Evolutionary conservation across 2,329 filamentous ascomycete genomes (phyloP), one percentile per base, ranked within the genome.

Genomic region (Trichoderma koningii): DNA sequence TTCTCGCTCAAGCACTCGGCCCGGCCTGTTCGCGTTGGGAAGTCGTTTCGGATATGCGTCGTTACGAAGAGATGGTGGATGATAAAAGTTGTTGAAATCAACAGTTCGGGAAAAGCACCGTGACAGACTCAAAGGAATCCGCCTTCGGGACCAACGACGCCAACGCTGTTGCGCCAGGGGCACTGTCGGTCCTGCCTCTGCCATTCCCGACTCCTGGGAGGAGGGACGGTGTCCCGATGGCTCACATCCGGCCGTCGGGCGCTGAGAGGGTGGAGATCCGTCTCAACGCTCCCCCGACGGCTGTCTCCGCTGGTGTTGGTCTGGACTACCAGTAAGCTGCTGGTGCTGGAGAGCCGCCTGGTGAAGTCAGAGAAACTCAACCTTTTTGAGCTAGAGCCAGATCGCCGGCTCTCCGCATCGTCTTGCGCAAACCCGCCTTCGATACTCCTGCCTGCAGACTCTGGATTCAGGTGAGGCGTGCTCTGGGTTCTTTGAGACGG

Each of bases 351-450:
- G 62, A 88, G 73, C 67, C 84, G 79, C 72, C 84, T 85, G 53
- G 84, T 83, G 68, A 87, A 85, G 62, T 89, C 86, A 69, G 81
- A 83, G 69, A 88, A 86, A 76, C 83, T 87, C 63, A 86, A 79
- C 66, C 84, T 80, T 76, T 87, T 87, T 53, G 77, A 76, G 72
- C 82, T 86, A 56, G 82, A 83, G 47, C 77, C 77, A 30, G 85
- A 87, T 55, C 79, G 77, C 38, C 83, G 81, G 68, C 84, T 83
- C 62, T 84, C 81, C 55, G 72, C 71, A 52, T 63, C 60, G 7
- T 51, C 34, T 10, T 57, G 28, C 72, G 72, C 62, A 72, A 70
- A 41, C 68, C 68, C 68, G 48, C 81, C 78, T 51, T 80, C 78
- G 71, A 68, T 34, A 70, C 69, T 52, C 72, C 77, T 70, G 2